phyloP scores from a whole-genome alignment of 2,329 filamentous ascomycete species.

The Xylaria polymorpha region DNA sequence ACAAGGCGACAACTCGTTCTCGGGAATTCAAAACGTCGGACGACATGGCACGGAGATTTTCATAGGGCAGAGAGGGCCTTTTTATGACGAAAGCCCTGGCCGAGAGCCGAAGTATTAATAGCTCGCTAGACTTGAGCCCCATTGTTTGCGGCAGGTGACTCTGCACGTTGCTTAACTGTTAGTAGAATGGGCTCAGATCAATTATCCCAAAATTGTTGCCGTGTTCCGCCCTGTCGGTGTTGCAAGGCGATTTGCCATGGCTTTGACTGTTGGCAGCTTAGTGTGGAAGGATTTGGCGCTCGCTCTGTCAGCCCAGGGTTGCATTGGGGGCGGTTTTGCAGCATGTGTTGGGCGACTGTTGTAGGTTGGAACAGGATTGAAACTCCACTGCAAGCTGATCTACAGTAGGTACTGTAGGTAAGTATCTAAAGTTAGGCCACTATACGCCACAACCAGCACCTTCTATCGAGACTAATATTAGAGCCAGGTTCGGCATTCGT shows the following conservation, averaged over 20 bases:
- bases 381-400: conserved; percentile 16
- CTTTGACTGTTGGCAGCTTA: conserved; percentile 6
- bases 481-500: conserved; percentile 3
- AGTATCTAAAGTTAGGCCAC: neutral
- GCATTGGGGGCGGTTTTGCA: neutral
- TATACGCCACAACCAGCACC: neutral
- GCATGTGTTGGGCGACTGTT: conserved; percentile 3
- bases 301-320: conserved; percentile 15
- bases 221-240: conserved; percentile 22
- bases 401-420: too few species aligned
- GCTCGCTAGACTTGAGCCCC: conserved; percentile 23
- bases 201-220: neutral
- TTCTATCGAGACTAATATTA: conserved; percentile 1
- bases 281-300: conserved; percentile 21
- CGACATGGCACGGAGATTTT: neutral
- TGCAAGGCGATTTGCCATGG: neutral
- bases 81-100: conserved; percentile 8
- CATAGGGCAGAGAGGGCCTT: neutral
- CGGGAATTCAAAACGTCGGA: neutral
- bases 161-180: conserved; percentile 20
- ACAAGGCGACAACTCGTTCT: neutral
- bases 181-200: conserved; percentile 10
- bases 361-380: conserved; percentile 14
- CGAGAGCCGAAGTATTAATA: conserved; percentile 34
- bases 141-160: conserved; percentile 14